These are phyloP conservation scores for Aspergillus ibericus DNA, from an alignment of 2,329 filamentous ascomycete species.

Conservation along the genomic window DNA sequence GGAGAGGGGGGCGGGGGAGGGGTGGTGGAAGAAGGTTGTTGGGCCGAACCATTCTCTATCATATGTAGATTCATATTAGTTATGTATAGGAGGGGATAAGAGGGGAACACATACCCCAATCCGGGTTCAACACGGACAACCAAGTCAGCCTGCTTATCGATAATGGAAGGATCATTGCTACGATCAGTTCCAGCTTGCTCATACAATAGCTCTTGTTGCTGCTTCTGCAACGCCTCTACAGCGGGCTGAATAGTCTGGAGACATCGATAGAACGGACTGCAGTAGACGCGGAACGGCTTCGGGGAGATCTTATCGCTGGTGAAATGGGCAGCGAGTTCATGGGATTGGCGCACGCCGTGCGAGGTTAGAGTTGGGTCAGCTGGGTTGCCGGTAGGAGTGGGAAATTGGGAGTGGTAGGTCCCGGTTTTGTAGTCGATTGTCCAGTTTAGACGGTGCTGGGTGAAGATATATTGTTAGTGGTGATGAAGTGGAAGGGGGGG, in stretches of 20 bases:
- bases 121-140: constrained; percentile 54
- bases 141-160: constrained; percentile 37
- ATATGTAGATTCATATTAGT: neutral
- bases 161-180: constrained; percentile 16
- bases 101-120: constrained; percentile 44
- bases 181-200: neutral
- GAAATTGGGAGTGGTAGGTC: constrained; percentile 69
- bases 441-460: constrained; percentile 90
- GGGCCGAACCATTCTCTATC: constrained; percentile 88
- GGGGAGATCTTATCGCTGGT: constrained; percentile 33
- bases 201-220: constrained; percentile 21
- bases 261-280: constrained; percentile 83
- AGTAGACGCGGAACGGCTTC: constrained; percentile 64
- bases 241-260: constrained; percentile 77
- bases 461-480: constrained; percentile 65
- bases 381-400: constrained; percentile 81
- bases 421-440: constrained; percentile 78
- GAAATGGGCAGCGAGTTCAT: constrained; percentile 63
- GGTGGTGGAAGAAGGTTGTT: constrained; percentile 77
- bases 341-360: constrained; percentile 80
- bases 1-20: constrained; percentile 66
- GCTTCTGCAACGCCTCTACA: constrained; percentile 43
- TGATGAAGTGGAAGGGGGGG: neutral
- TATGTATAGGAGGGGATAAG: neutral
- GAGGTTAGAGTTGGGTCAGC: constrained; percentile 85